Evolutionary conservation across 768 basidiomycete species (phyloP), one percentile per base, ranked within the genome.

Genomic region (Nidularia sp.): DNA sequence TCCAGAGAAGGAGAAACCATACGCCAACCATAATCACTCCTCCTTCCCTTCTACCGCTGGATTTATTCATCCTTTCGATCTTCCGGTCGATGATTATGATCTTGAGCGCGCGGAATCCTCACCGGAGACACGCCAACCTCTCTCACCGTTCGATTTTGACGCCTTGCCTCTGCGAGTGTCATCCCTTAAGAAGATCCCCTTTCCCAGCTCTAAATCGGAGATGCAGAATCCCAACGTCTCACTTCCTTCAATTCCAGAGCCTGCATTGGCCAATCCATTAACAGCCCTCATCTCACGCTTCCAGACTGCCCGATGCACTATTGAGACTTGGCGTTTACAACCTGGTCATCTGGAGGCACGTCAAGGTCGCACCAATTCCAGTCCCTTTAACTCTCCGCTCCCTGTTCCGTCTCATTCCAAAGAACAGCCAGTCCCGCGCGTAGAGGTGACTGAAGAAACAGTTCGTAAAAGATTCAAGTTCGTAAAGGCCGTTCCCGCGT

Each of bases 401-500:
- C 39, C 32, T 39, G 48, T 10, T 52, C 54, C 33, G 18, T 43
- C 47, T 13, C 45, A 46, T 45, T 36, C 51, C 6, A 43, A 50
- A 35, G 18, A 9, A 45, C 13, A 45, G 60, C 55, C 12, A 18
- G 18, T 18, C 18, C 18, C 49, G 51, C 41, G 51, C 50, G 51
- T 8, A 10, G 18, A 29, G 6, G 47, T 13, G 9, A 60, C 52
- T 25, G 61, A 64, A 34, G 57, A 60, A 9, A 58, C 61, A n/a
- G 68, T 71, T 15, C 64, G 59, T 47, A 70, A 66, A 50, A 73
- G 77, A 55, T 75, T 78, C 58, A 71, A 71, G 54, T 65, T 68
- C 57, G 70, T 82, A 45, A 70, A 71, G 44, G 69, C 75, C 8
- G 88, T 90, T 12, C 88, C 89, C 2, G 82, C 87, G 43, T 91